Evolutionary conservation across 441 rosid species (phyloP), one percentile per base, ranked within the genome.

Genomic region (Brassica balearica): DNA sequence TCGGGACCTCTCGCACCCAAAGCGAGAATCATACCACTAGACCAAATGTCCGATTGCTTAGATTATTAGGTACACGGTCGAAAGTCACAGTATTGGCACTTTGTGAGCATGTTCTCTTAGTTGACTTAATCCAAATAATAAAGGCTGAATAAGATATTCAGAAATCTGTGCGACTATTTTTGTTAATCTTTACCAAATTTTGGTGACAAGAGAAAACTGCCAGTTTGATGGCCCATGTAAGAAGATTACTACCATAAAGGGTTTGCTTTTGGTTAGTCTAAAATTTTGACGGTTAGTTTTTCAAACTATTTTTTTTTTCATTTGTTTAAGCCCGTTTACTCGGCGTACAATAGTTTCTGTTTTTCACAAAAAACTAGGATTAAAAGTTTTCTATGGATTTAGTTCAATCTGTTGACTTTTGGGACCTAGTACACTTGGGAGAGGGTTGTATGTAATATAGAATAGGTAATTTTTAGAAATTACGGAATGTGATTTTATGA

Each of bases 21-120:
- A 89, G 94, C 93, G 83, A 91, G 92, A 92, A 91, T 90, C 97
- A 90, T 89, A 86, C 91, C 91, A 90, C 92, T 88, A 89, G 94
- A 90, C 91, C 81, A 79, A 81, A 63, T 75, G 76, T 74, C 77
- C 74, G 6, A 2, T n/a, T 51, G 19, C 34, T 29, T 4, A 0
- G 34, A 5, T 4, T 29, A 29, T 29, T 29, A 29, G 34, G 5
- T 29, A 5, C 34, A 48, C 1, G 56, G 56, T 29, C 5, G 34
- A 29, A 3, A 5, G 34, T 29, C 34, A 29, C 34, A 29, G 34
- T 29, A 29, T 29, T 29, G 34, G 34, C 34, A 5, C 34, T 29
- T 5, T 29, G 34, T 29, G 34, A 29, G 34, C 34, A 29, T 29
- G 34, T 5, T 29, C 34, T 29, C 5, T 27, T 1, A 0, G 34